Base-by-base conservation (phyloP, 139 green algal genomes). In the Trebouxia sp. region DNA sequence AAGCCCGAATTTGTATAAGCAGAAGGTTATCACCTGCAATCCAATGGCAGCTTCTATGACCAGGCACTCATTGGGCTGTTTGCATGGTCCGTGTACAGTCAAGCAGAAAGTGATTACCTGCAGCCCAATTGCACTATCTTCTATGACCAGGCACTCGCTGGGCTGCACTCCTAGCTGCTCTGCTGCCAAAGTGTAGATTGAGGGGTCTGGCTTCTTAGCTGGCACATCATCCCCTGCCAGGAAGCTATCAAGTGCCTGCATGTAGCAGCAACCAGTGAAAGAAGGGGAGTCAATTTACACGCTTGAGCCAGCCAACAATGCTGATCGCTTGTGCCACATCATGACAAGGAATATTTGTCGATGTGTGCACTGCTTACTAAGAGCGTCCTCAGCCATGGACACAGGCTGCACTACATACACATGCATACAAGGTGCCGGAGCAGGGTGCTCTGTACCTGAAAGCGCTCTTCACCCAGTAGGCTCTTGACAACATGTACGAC, bases 31-130 rank as follows among this genome's bases (percentile, higher is more conserved):
- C 28, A 80, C 80, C 80, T 83, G 53, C 50, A 97, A 75, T 4
- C 96, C 96, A 62, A 99, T 98, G 53, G 87, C 84, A 43, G 99
- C 97, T 87, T 99, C 97, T 11, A 99, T 80, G 24, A 99, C 96
- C 12, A 98, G 83, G 80, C 93, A 98, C 65, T 91, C 80, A 0
- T 72, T 28, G 6, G 95, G 95, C 35, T 91, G 65, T n/a, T n/a
- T n/a, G 66, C 66, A 76, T 76, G 28, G 32, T 12, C 66, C 22
- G 20, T 37, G 26, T n/a, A 70, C 20, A 70, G 28, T 5, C 58
- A 70, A 45, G 24, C 30, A 22, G 0, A 0, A 51, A 48, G 35
- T n/a, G 6, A 22, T 42, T 26, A 80, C 82, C 82, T 85, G 65
- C 51, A 97, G 76, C 5, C 97, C 97, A 69, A 99, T 98, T 48